A percentile compares a stretch with the other conserved stretches of the same genome.
Evolutionary conservation across 176 grass and related monocot species (phyloP).

Genomic region (Raddia guianensis): DNA sequence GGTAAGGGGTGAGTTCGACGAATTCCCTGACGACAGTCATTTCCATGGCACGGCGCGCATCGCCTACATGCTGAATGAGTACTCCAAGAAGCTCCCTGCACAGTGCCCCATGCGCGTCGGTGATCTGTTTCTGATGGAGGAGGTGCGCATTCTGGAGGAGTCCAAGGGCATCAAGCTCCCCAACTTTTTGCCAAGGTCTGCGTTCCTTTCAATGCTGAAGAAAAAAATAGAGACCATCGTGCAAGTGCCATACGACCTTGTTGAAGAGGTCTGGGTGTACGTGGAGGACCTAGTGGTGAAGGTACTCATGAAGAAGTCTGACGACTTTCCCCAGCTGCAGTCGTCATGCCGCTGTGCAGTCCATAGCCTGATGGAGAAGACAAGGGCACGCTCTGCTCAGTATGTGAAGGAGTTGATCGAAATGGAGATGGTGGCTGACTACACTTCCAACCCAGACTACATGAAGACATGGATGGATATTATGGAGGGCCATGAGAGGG

Average conservation of each 20-base stretch:
- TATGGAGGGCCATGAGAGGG: neutral
- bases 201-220: slow-evolving; percentile 32
- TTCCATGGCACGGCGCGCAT: slow-evolving; percentile 49
- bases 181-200: slow-evolving; percentile 44
- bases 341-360: slow-evolving; percentile 32
- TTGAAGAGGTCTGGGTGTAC: slow-evolving; percentile 38
- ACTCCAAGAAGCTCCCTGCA: neutral
- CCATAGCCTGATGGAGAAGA: slow-evolving; percentile 46
- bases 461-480: neutral
- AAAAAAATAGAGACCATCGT: slow-evolving; percentile 19
- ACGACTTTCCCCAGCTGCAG: slow-evolving; percentile 56
- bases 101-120: neutral
- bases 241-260: slow-evolving; percentile 30
- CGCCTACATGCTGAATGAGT: slow-evolving; percentile 24
- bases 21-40: slow-evolving; percentile 28
- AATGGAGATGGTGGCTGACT: slow-evolving; percentile 53
- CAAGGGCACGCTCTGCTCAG: neutral
- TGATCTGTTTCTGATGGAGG: slow-evolving; percentile 55
- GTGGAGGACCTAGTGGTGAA: slow-evolving; percentile 24
- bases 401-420: slow-evolving; percentile 43
- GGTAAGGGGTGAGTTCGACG: slow-evolving; percentile 43
- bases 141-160: slow-evolving; percentile 48
- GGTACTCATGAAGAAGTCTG: neutral
- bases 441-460: slow-evolving; percentile 42
- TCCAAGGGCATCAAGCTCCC: slow-evolving; percentile 46